phyloP scores from a whole-genome alignment of 331 rosid species.

The Acacia concinna region DNA sequence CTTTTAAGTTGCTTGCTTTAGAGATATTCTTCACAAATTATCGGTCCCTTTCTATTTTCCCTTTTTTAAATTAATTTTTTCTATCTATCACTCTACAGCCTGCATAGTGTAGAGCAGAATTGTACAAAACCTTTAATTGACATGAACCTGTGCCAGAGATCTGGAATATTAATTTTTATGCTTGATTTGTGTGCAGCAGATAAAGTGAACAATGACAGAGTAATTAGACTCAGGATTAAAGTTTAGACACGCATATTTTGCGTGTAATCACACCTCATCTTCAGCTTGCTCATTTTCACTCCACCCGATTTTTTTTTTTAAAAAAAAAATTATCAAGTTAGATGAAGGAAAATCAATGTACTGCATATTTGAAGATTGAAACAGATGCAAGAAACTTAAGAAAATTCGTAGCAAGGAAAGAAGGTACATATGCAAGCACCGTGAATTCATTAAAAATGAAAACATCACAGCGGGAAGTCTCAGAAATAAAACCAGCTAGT shows the following conservation, averaged over 20 bases:
- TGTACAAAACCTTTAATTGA: neutral
- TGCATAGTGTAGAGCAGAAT: neutral
- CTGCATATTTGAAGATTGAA: neutral
- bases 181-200: neutral
- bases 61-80: neutral
- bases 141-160: neutral
- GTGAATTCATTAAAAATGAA: neutral
- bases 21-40: neutral
- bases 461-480: neutral
- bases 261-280: neutral
- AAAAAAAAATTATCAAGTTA: too few species aligned
- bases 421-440: neutral
- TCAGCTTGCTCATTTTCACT: neutral
- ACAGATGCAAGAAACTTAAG: neutral
- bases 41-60: neutral
- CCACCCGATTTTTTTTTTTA: neutral
- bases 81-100: neutral
- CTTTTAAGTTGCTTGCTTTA: neutral
- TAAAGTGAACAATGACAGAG: neutral
- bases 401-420: neutral
- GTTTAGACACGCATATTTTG: neutral
- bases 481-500: neutral
- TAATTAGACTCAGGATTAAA: neutral
- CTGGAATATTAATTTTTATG: neutral
- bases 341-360: neutral